Conservation (phyloP, 2,329 filamentous ascomycete species). For the Hymenoscyphus albidus region DNA sequence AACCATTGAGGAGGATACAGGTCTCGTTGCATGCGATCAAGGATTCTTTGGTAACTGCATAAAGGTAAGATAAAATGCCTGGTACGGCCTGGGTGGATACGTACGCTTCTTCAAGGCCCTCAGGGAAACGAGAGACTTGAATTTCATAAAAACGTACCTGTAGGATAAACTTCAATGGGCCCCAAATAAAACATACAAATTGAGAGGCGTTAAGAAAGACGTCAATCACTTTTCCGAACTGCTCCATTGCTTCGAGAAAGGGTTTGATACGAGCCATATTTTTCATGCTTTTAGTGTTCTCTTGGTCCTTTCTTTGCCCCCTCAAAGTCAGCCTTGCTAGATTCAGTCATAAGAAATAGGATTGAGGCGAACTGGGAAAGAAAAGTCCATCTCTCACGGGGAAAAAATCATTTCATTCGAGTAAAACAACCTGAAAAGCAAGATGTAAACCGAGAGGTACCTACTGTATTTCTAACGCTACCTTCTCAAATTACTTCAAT, state of each 20-base stretch:
- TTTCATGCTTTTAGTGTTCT: slow-evolving; percentile 25
- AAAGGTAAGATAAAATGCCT: background rate
- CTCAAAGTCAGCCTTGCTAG: no score
- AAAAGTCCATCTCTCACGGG: no score
- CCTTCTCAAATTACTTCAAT: background rate
- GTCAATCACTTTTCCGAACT: slow-evolving; percentile 38
- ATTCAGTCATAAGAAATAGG: no score
- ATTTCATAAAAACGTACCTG: slow-evolving; percentile 30
- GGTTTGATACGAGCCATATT: slow-evolving; percentile 20
- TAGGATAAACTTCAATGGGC: slow-evolving; percentile 39
- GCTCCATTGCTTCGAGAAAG: slow-evolving; percentile 37
- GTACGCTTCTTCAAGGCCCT: slow-evolving; percentile 21
- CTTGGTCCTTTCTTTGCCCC: slow-evolving; percentile 3
- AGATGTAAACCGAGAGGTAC: no score
- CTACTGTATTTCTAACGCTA: background rate
- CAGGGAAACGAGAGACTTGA: slow-evolving; percentile 14
- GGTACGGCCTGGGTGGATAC: background rate
- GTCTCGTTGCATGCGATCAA: background rate
- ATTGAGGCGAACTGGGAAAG: no score
- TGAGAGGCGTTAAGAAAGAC: slow-evolving; percentile 35
- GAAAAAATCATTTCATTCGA: no score
- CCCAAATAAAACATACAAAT: slow-evolving; percentile 37
- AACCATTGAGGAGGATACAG: background rate
- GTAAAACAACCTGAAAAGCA: no score
- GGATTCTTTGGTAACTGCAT: background rate